Conservation (phyloP, 768 basidiomycete genomes). For the Suillus subalutaceus region DNA sequence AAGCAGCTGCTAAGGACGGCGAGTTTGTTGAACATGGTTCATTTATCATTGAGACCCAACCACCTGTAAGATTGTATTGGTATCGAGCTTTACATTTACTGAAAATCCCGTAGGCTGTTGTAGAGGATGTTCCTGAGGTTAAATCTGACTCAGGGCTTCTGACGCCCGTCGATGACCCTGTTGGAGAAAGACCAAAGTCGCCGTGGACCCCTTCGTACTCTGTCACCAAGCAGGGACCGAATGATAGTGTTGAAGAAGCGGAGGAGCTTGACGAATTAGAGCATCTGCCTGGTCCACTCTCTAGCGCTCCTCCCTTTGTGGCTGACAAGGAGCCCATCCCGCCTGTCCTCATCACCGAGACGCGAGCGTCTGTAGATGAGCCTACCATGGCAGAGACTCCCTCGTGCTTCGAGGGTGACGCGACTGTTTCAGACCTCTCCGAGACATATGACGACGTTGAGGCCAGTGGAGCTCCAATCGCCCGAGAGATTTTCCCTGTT, state of each 20-base stretch:
- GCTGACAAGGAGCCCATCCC: constrained; percentile 3
- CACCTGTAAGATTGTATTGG: neutral
- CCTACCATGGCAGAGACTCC: constrained; percentile 5
- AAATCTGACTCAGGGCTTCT: constrained; percentile 5
- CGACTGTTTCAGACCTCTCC: neutral
- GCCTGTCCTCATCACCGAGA: constrained; percentile 9
- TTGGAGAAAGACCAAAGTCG: constrained; percentile 31
- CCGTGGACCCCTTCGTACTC: constrained; percentile 41
- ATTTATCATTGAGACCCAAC: constrained; percentile 9
- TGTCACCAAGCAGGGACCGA: constrained; percentile 35
- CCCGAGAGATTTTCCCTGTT: constrained; percentile 16
- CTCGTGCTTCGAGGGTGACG: neutral
- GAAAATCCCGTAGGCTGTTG: neutral
- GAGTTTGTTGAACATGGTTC: constrained; percentile 20
- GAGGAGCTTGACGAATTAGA: constrained; percentile 15
- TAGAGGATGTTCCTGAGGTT: neutral
- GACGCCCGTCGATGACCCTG: constrained; percentile 6
- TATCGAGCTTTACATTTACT: neutral
- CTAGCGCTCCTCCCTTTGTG: neutral
- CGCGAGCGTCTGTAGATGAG: constrained; percentile 4
- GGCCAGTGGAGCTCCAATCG: neutral
- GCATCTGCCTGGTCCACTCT: constrained; percentile 6
- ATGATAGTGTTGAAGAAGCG: constrained; percentile 13
- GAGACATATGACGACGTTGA: neutral
- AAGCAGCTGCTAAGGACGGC: constrained; percentile 7